Evolutionary conservation across 495 filamentous ascomycete genomes (phyloP), one percentile per base, ranked within the genome.

Genomic region (Apodospora peruviana): DNA sequence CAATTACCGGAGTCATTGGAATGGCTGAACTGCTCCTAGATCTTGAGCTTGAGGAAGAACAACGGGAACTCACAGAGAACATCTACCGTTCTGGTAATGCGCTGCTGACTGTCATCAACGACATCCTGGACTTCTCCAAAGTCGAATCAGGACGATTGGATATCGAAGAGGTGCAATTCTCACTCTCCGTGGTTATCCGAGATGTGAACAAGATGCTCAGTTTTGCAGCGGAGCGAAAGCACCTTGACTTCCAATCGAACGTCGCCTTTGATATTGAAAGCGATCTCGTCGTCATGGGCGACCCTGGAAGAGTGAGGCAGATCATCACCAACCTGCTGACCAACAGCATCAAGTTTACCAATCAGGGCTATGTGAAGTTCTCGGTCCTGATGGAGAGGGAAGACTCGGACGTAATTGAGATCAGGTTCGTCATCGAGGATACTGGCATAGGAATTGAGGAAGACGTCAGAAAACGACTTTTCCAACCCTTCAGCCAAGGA

Each of bases 281-380:
- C 7, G 63, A 74, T 17, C 59, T 74, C 14, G 67, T 76, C 19
- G 75, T 85, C 18, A 74, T 85, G 59, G 90, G 90, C 5, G 90
- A 96, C 58, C 84, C 89, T 1, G 79, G 86, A 0, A 73, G 90
- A 27, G 77, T 91, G 40, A 77, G 88, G 16, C 90, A 95, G 65
- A 84, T 96, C 25, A 74, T 95, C 11, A 88, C 85, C 21, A 96
- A 94, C 57, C 65, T 96, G 12, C 72, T 95, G n/a, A 84, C 85
- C 8, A 96, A 96, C 58, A 87, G 84, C 47, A 88, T 91, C 65
- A 94, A 95, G 53, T 94, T 95, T 55, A 94, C 90, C 0, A 81
- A 81, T 22, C 70, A 79, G 20, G 90, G 90, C 1, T 76, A 74
- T 45, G 80, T 95, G 10, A 78, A 74, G 45, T 70, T 82, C 42